Evolutionary conservation across 345 rosid genomes (phyloP).

Genomic region (Gynandropsis gynandra): DNA sequence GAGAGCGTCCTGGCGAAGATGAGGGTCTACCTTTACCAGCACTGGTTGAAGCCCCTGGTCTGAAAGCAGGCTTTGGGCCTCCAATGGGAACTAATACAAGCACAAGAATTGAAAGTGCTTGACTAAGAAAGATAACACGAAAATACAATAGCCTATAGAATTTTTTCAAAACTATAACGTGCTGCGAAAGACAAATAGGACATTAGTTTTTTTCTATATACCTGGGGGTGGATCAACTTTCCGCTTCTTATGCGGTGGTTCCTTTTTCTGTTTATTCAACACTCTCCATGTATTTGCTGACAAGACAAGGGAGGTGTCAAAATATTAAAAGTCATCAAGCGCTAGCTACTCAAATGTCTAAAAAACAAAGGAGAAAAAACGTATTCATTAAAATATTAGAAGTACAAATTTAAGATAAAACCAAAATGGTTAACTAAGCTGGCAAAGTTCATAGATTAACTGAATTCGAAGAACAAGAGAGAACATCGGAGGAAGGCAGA

Average conservation of each 20-base stretch:
- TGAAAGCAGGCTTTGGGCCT: constrained; percentile 45
- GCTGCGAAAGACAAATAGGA: constrained; percentile 8
- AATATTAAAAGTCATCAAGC: constrained; percentile 8
- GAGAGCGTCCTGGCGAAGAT: constrained; percentile 65
- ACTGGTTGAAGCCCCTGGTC: constrained; percentile 41
- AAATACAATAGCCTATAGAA: constrained; percentile 13
- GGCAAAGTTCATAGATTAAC: constrained; percentile 11
- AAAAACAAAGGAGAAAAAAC: constrained; percentile 13
- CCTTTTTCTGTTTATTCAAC: constrained; percentile 58
- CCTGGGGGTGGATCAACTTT: constrained; percentile 80
- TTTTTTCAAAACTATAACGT: constrained; percentile 17
- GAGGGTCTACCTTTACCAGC: constrained; percentile 47
- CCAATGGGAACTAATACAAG: constrained; percentile 23
- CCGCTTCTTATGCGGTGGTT: constrained; percentile 67
- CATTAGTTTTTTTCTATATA: constrained; percentile 24
- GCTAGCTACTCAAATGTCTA: constrained; percentile 12
- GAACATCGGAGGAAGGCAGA: neutral
- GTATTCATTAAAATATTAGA: constrained; percentile 13
- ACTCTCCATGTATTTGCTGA: constrained; percentile 72
- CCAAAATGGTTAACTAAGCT: constrained; percentile 3
- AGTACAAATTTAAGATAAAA: constrained; percentile 21
- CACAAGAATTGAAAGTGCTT: neutral
- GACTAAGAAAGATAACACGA: constrained; percentile 6
- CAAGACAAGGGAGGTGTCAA: constrained; percentile 24
- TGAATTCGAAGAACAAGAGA: constrained; percentile 7